Evolutionary conservation across 345 rosid species (phyloP), one percentile per base, ranked within the genome.

Genomic region (Gossypium turneri): DNA sequence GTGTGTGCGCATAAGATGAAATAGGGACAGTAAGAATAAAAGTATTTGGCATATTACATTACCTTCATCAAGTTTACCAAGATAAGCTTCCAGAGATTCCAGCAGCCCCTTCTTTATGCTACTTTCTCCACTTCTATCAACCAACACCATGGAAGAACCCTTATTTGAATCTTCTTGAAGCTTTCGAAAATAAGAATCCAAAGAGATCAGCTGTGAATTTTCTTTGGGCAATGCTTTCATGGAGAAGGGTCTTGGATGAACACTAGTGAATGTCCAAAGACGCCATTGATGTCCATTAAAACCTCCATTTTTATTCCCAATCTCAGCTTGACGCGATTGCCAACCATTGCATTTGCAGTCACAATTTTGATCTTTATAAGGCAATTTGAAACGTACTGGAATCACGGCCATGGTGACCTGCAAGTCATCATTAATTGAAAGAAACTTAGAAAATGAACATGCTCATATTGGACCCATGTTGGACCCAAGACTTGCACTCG

Each of bases 171-270:
- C 80, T 16, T 67, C 72, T 29, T 75, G 76, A 57, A 87, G 83
- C 75, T 92, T 90, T 62, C 82, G 81, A 44, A 92, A 89, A 85
- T 94, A 94, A 58, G 94, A 85, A 79, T 94, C 89, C 67, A 94
- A 86, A 58, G 78, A 75, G 66, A 84, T 80, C 66, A 92, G 72
- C 47, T 87, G 89, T 63, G 77, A 27, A 3, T 73, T 75, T 25
- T 85, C 79, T 68, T 60, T 79, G 10, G 43, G 55, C 11, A 81
- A 78, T 78, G 65, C 74, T 65, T 51, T 27, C 69, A 53, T 62
- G 72, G 12, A 70, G 9, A 72, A 64, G 53, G 77, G 62, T 52
- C 68, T 75, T 12, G n/a, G 25, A 47, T 47, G 64, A 75, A 80
- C 13, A 47, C 81, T 79, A 64, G 47, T 41, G 41, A 74, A 3